phyloP scores from a whole-genome alignment of 2,329 filamentous ascomycete genomes.

The Verticillium isaacii region DNA sequence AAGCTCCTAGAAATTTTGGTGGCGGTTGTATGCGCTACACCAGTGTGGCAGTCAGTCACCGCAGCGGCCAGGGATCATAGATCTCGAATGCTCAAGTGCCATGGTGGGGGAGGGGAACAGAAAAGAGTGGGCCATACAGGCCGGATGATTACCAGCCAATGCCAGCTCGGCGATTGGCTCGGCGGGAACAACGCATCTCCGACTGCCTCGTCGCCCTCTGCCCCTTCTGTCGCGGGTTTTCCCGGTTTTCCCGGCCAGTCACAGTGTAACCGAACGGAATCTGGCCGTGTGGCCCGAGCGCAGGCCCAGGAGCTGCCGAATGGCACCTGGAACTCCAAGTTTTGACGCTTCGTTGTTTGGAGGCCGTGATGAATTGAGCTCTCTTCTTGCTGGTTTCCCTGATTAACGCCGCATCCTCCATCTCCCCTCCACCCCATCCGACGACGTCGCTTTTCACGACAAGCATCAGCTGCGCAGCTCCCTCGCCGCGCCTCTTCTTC shows the following conservation, averaged over 20 bases:
- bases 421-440: slow-evolving; percentile 2
- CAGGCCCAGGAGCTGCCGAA: neutral
- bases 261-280: neutral
- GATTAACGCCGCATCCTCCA: neutral
- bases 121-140: neutral
- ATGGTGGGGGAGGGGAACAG: neutral
- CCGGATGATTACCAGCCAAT: slow-evolving; percentile 5
- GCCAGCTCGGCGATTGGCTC: neutral
- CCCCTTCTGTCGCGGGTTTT: slow-evolving; percentile 11
- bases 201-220: neutral
- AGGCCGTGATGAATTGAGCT: slow-evolving; percentile 2
- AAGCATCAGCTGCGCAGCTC: neutral
- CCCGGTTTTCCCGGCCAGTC: slow-evolving; percentile 6
- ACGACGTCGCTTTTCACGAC: neutral
- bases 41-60: slow-evolving; percentile 11
- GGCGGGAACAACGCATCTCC: neutral
- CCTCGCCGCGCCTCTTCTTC: slow-evolving; percentile 6
- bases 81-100: slow-evolving; percentile 3
- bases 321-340: slow-evolving; percentile 3
- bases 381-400: neutral
- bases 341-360: slow-evolving; percentile 2
- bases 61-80: neutral
- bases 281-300: neutral
- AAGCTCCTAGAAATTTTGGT: neutral
- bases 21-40: neutral